Percentiles rank a stretch among this genome's conserved stretches.
These are phyloP conservation scores for Groenewaldozyma auringiensis DNA, from an alignment of 1,139 yeast genomes.

Conservation along the genomic window DNA sequence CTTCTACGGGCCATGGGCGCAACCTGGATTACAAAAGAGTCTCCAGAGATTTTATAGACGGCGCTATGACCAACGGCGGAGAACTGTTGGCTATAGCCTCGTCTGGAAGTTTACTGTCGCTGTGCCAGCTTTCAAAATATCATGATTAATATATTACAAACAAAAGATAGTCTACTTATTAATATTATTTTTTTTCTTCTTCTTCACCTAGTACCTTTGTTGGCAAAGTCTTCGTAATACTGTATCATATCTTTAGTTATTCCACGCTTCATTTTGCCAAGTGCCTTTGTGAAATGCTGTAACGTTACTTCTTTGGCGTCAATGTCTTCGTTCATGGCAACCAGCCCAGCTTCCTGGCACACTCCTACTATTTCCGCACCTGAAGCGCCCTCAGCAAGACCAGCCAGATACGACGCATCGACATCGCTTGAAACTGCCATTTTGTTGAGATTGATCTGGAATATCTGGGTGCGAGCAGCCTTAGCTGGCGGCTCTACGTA, in stretches of 20 bases:
- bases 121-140: neutral
- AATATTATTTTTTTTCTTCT: neutral
- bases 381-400: constrained; percentile 75
- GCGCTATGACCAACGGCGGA: constrained; percentile 7
- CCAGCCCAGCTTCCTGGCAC: constrained; percentile 91
- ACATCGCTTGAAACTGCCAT: constrained; percentile 41
- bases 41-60: constrained; percentile 8
- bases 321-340: constrained; percentile 76
- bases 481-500: constrained; percentile 88
- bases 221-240: constrained; percentile 62
- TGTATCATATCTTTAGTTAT: constrained; percentile 78
- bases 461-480: constrained; percentile 68
- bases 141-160: neutral
- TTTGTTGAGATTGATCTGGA: constrained; percentile 56
- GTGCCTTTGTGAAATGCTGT: constrained; percentile 66
- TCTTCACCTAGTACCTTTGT: constrained; percentile 4
- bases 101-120: constrained; percentile 5
- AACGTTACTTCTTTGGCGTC: constrained; percentile 46
- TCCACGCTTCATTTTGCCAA: constrained; percentile 59
- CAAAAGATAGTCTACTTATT: neutral
- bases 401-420: constrained; percentile 47
- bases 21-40: constrained; percentile 8
- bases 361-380: constrained; percentile 92
- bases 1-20: constrained; percentile 14
- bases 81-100: constrained; percentile 5